Percentiles rank a stretch among this genome's conserved stretches.
Conservation (phyloP, 2,329 filamentous ascomycete genomes). For the Phyllosticta citrichinensis region DNA sequence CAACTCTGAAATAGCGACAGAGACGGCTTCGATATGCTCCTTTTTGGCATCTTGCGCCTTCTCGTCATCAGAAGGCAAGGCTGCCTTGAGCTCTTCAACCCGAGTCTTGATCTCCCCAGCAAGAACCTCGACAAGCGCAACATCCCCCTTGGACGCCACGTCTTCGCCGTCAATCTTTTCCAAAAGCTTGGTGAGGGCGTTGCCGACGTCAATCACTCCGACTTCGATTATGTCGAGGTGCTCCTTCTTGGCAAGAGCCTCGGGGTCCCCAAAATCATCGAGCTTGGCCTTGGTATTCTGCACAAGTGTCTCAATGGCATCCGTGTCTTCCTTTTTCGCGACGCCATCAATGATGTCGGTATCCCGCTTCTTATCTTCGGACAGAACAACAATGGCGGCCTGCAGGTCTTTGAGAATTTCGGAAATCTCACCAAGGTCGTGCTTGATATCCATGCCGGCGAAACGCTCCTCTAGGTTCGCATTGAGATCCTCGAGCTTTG, state of each 20-base stretch:
- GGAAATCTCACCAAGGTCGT: constrained; percentile 41
- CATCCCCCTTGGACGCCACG: constrained; percentile 66
- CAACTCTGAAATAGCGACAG: constrained; percentile 73
- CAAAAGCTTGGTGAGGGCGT: constrained; percentile 56
- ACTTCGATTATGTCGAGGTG: constrained; percentile 54
- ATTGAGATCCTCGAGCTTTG: constrained; percentile 17
- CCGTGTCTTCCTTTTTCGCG: constrained; percentile 71
- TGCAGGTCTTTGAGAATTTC: constrained; percentile 47
- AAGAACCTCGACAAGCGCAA: constrained; percentile 65
- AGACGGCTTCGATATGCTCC: constrained; percentile 69
- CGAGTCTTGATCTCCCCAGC: constrained; percentile 65
- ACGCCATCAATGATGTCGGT: constrained; percentile 36
- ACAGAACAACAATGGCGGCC: constrained; percentile 44
- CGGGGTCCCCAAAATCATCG: constrained; percentile 62
- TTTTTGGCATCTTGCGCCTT: constrained; percentile 58
- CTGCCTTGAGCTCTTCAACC: constrained; percentile 55
- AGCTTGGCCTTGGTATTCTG: constrained; percentile 81
- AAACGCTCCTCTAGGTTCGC: constrained; percentile 14
- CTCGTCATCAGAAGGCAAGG: constrained; percentile 39
- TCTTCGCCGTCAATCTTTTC: constrained; percentile 53
- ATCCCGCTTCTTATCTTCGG: constrained; percentile 14
- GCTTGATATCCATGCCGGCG: constrained; percentile 30
- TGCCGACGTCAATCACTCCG: constrained; percentile 64
- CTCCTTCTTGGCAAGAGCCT: constrained; percentile 55
- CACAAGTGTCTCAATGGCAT: constrained; percentile 82